Conservation (phyloP, 2,329 filamentous ascomycete genomes). For the Pestalotiopsis fici region DNA sequence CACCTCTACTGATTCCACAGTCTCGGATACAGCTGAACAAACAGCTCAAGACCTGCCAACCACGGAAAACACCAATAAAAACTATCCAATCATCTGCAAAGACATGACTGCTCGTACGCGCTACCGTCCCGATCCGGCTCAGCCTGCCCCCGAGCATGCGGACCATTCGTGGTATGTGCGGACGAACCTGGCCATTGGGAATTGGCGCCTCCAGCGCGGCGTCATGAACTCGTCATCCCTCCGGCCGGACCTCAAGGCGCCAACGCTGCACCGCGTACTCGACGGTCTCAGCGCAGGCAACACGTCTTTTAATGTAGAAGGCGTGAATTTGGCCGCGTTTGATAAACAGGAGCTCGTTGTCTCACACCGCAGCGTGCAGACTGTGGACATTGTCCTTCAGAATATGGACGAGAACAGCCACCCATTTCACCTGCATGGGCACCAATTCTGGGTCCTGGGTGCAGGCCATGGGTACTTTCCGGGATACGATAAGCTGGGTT, state of each 20-base stretch:
- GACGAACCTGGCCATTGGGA: conserved; percentile 60
- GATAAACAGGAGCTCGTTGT: conserved; percentile 53
- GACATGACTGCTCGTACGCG: conserved; percentile 47
- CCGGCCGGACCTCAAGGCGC: conserved; percentile 45
- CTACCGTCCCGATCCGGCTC: conserved; percentile 43
- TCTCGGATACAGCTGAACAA: conserved; percentile 39
- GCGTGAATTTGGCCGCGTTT: conserved; percentile 52
- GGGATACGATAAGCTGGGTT: conserved; percentile 37
- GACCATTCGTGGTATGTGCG: conserved; percentile 56
- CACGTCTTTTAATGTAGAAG: conserved; percentile 49
- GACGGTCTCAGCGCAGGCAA: conserved; percentile 43
- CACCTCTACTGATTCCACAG: background rate
- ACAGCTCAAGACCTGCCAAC: conserved; percentile 33
- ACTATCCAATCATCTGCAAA: conserved; percentile 43
- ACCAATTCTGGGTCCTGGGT: conserved; percentile 56
- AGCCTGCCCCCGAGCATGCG: conserved; percentile 44
- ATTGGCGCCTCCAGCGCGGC: conserved; percentile 58
- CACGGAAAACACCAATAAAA: conserved; percentile 33
- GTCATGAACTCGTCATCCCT: conserved; percentile 60
- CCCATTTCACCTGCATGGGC: conserved; percentile 69
- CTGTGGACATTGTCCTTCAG: conserved; percentile 62
- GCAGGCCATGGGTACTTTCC: conserved; percentile 65
- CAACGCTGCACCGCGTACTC: conserved; percentile 51
- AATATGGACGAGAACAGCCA: conserved; percentile 63
- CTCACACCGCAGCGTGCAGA: conserved; percentile 46